Base-by-base conservation (phyloP, 2,329 filamentous ascomycete genomes). In the Fusarium austroafricanum region DNA sequence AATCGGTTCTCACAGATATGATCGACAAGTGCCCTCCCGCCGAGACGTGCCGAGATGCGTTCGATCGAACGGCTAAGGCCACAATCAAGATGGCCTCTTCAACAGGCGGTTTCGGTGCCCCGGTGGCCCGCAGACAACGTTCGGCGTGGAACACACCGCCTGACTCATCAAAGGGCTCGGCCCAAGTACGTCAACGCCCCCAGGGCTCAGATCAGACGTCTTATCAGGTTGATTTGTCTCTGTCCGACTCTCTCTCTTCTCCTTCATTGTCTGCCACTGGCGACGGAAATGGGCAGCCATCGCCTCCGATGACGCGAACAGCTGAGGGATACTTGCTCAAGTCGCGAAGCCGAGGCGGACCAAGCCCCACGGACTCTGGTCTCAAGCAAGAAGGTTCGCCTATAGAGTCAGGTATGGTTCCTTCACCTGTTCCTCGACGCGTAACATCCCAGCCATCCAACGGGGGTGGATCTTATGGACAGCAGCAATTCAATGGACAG, bases 1-100 rank as follows among this genome's bases (percentile, higher is more conserved):
- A 93, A 47, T 97, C 95, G 3, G 94, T 98, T 10, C 89, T 98
- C 42, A 91, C 89, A 7, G 96, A 97, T 75, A 85, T 98, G 66
- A 94, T 96, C 69, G 92, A 96, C 70, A 97, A 97, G 78, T 98
- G 96, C 71, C 94, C 95, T 0, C 95, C 95, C 0, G 95, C 95
- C 31, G 94, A 97, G 83, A 93, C 94, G 12, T 98, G 95, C 77
- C 89, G 94, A 15, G 94, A 98, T 77, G 94, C 96, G 1, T 97
- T 98, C 76, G 93, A 97, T 73, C 89, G 95, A 38, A 98, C 97
- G 82, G 94, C 93, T 73, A 97, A 96, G 81, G 94, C 94, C 11
- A 98, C 95, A 0, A 92, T 98, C 49, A 93, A 95, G 76, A 97
- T 97, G 94, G 94, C 92, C 71, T 90, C 94, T 77, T 92, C 91